phyloP scores from a whole-genome alignment of 2,329 filamentous ascomycete genomes.

The Teratosphaeria viscida region DNA sequence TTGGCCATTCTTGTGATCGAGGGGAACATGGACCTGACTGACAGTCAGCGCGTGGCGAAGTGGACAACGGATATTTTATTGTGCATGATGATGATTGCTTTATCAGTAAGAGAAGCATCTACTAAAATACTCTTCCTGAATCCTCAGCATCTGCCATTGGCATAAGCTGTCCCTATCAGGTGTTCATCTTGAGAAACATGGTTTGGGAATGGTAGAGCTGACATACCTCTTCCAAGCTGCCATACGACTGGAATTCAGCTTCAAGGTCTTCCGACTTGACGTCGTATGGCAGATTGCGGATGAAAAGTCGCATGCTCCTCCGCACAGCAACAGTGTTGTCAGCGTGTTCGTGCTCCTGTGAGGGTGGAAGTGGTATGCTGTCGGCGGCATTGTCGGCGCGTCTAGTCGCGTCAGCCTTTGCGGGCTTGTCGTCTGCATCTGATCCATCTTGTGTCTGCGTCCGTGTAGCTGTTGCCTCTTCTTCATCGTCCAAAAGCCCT shows the following conservation, averaged over 20 bases:
- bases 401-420: background rate
- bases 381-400: slow-evolving; percentile 16
- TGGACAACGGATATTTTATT: slow-evolving; percentile 1
- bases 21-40: slow-evolving; percentile 70
- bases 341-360: slow-evolving; percentile 16
- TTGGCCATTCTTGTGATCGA: slow-evolving; percentile 55
- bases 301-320: slow-evolving; percentile 68
- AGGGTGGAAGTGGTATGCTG: slow-evolving; percentile 17
- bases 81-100: slow-evolving; percentile 6
- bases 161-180: slow-evolving; percentile 99
- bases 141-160: slow-evolving; percentile 71
- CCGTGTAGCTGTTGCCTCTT: slow-evolving; percentile 10
- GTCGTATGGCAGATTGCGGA: slow-evolving; percentile 79
- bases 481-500: slow-evolving; percentile 68
- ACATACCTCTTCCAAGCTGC: slow-evolving; percentile 79
- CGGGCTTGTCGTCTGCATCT: slow-evolving; percentile 1
- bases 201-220: slow-evolving; percentile 14
- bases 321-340: slow-evolving; percentile 51
- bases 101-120: slow-evolving; percentile 82
- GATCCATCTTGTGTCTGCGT: slow-evolving; percentile 4
- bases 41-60: background rate
- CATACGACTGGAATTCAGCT: slow-evolving; percentile 60
- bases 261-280: slow-evolving; percentile 68
- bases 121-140: slow-evolving; percentile 98
- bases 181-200: slow-evolving; percentile 65